Conservation (phyloP, 345 rosid genomes). For the Pugionium cornutum region DNA sequence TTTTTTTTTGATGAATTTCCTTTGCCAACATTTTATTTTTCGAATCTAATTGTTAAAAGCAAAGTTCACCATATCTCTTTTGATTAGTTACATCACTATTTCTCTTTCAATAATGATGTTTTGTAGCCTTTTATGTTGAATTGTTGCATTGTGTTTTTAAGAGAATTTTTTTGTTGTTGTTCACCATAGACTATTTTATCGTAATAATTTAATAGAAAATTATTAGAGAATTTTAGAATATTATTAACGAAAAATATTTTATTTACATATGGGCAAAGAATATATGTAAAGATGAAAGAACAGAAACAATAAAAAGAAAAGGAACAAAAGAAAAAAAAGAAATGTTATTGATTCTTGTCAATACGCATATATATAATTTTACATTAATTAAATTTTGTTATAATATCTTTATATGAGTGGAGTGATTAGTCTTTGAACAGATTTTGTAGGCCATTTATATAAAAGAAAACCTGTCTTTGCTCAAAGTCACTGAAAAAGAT, state of each 20-base stretch:
- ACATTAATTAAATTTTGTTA: background rate
- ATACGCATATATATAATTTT: constrained; percentile 1
- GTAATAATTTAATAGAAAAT: too few relatives aligned
- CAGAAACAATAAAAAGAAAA: background rate
- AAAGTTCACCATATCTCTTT: too few relatives aligned
- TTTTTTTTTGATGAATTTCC: too few relatives aligned
- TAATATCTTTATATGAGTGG: constrained; percentile 31
- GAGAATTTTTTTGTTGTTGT: too few relatives aligned
- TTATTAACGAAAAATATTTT: background rate
- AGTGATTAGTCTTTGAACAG: constrained; percentile 29
- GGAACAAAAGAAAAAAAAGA: background rate
- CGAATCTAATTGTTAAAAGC: too few relatives aligned
- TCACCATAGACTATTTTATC: too few relatives aligned
- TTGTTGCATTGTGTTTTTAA: too few relatives aligned
- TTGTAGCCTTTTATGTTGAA: too few relatives aligned
- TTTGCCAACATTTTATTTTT: too few relatives aligned
- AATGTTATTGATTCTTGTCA: constrained; percentile 29
- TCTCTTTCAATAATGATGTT: too few relatives aligned
- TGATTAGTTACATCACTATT: too few relatives aligned
- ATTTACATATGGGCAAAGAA: constrained; percentile 17
- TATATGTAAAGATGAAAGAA: constrained; percentile 10
- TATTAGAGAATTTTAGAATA: background rate
- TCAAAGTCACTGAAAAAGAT: constrained; percentile 37
- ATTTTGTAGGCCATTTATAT: constrained; percentile 20
- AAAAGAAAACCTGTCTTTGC: constrained; percentile 6